A percentile compares a stretch with the other conserved stretches of the same genome.
phyloP scores from a whole-genome alignment of 2,329 filamentous ascomycete genomes.

The Xylariaceae sp. region DNA sequence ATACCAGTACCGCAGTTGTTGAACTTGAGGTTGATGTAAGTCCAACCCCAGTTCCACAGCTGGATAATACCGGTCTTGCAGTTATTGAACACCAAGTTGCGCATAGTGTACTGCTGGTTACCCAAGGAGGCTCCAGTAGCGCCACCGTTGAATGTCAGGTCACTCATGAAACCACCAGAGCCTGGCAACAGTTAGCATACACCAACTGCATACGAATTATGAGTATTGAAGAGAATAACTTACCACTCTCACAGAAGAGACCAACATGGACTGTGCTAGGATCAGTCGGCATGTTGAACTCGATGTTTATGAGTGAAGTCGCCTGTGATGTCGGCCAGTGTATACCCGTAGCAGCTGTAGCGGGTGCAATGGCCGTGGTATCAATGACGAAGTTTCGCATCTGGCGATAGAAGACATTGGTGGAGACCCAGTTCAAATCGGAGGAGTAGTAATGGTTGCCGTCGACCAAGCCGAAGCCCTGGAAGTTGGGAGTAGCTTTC shows the following conservation, averaged over 20 bases:
- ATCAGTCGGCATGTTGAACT: slow-evolving; percentile 41
- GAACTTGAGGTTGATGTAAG: slow-evolving; percentile 56
- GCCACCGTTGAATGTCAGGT: slow-evolving; percentile 59
- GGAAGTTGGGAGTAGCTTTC: slow-evolving; percentile 48
- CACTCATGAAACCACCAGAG: slow-evolving; percentile 42
- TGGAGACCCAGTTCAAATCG: slow-evolving; percentile 40
- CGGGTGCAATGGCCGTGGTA: slow-evolving; percentile 31
- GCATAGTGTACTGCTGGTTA: slow-evolving; percentile 65
- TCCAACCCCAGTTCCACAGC: slow-evolving; percentile 72
- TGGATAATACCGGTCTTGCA: slow-evolving; percentile 60
- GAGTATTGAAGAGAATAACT: slow-evolving; percentile 2
- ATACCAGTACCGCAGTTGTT: slow-evolving; percentile 56
- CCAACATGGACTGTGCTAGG: slow-evolving; percentile 30
- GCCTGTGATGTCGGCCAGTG: slow-evolving; percentile 62
- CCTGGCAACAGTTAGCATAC: slow-evolving; percentile 25
- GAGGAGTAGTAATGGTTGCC: slow-evolving; percentile 45
- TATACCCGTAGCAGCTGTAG: slow-evolving; percentile 39
- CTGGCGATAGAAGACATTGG: slow-evolving; percentile 60
- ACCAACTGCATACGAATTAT: neutral
- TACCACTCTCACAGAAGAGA: slow-evolving; percentile 33
- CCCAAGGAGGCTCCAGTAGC: slow-evolving; percentile 57
- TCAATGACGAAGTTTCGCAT: slow-evolving; percentile 63
- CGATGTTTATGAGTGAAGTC: slow-evolving; percentile 46
- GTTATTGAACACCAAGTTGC: slow-evolving; percentile 60
- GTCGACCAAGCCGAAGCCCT: slow-evolving; percentile 53